Base-by-base conservation (phyloP, 345 rosid species). In the Euclidium syriacum region DNA sequence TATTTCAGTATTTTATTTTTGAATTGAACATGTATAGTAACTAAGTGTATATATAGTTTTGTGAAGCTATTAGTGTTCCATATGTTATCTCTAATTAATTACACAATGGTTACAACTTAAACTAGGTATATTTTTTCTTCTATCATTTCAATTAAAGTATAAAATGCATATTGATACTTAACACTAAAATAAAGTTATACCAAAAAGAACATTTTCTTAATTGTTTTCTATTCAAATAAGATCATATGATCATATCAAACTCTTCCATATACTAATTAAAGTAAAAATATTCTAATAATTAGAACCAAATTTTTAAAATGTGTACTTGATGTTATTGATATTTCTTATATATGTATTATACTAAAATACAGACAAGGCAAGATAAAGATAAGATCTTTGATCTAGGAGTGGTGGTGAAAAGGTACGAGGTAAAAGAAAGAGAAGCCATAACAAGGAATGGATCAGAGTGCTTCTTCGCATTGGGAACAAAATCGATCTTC, bases 391-490 rank as follows among this genome's bases (percentile, higher is more conserved):
- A 51, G 36, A 56, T 70, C 58, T n/a, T n/a, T n/a, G 27, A 38
- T 40, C 34, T 62, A 62, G 64, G 58, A 7, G 22, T 23, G 30
- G 30, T 39, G 36, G 74, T 70, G n/a, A 38, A 47, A 70, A 70
- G 69, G 69, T 62, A 70, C 74, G 51, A 70, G 74, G 68, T 62
- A 62, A 70, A 29, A 53, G 27, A 62, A 62, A 54, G 63, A 36
- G 64, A 62, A 47, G 68, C 68, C 68, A 53, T 70, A 54, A 7
- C 64, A 70, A 53, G 74, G 68, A 70, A 30, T 70, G 74, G 74
- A 29, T 6, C 5, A 29, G 33, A 62, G 57, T 22, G 63, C 29
- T 70, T 48, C 29, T 70, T 48, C 38, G 17, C 74, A 70, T 62
- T 48, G 74, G 74, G 69, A 70, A 70, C 74, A 62, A 53, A 62